Evolutionary conservation across 768 basidiomycete species (phyloP).

Genomic region (Flagelloscypha sp.): DNA sequence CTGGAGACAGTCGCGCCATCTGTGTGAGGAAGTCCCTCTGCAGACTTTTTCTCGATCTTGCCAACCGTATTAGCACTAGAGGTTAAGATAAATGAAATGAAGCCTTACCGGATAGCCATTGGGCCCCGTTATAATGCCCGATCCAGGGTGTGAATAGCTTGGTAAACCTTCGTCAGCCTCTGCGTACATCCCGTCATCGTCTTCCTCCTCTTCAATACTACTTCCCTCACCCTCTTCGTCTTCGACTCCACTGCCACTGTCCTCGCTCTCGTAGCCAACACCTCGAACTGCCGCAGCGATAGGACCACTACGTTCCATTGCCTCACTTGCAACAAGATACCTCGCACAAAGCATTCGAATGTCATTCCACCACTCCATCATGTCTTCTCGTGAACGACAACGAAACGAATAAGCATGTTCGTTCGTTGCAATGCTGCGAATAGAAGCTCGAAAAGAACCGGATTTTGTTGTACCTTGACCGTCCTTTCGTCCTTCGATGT

Average conservation of each 20-base stretch:
- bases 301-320: conserved; percentile 86
- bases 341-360: conserved; percentile 86
- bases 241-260: conserved; percentile 48
- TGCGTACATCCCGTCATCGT: conserved; percentile 36
- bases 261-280: conserved; percentile 83
- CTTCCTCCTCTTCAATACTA: conserved; percentile 44
- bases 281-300: conserved; percentile 87
- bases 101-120: conserved; percentile 59
- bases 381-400: conserved; percentile 82
- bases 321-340: conserved; percentile 90
- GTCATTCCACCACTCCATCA: conserved; percentile 99
- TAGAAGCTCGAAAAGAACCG: conserved; percentile 38
- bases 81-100: background rate
- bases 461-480: conserved; percentile 60
- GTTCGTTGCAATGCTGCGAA: conserved; percentile 24
- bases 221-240: conserved; percentile 52
- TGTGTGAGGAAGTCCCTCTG: too few species aligned
- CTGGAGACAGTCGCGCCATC: conserved; percentile 28
- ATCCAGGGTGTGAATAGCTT: conserved; percentile 45
- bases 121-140: conserved; percentile 29
- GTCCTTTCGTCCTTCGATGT: conserved; percentile 88
- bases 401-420: conserved; percentile 85
- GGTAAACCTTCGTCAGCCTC: conserved; percentile 32
- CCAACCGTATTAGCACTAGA: background rate
- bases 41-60: conserved; percentile 31